Percentiles rank a stretch among this genome's conserved stretches.
phyloP scores from a whole-genome alignment of 2,329 filamentous ascomycete species.

The Xylariaceae sp. region DNA sequence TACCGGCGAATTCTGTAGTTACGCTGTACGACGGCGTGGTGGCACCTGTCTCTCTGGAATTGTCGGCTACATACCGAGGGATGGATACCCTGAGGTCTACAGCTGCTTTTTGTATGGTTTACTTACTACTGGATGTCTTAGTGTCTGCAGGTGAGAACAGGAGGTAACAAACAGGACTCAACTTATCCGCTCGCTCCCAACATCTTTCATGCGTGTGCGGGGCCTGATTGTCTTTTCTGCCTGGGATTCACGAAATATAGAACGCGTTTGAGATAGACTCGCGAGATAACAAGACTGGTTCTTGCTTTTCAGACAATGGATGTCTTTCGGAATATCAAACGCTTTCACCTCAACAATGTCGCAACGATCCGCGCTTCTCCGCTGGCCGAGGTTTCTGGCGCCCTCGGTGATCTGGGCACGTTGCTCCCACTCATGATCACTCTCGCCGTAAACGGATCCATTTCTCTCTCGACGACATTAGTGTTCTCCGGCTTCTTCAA shows the following conservation, averaged over 20 bases:
- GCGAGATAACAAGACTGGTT: background rate
- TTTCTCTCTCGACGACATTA: constrained; percentile 77
- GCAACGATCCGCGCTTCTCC: constrained; percentile 43
- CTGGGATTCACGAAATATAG: background rate
- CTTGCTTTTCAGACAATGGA: constrained; percentile 19
- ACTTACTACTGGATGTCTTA: no score
- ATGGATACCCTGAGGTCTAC: no score
- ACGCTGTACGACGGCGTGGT: background rate
- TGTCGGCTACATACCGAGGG: no score
- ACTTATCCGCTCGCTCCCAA: no score
- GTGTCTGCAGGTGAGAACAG: no score
- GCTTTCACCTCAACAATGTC: constrained; percentile 44
- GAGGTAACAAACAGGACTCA: no score
- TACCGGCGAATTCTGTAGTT: background rate
- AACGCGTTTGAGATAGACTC: background rate
- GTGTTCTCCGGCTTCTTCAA: constrained; percentile 88
- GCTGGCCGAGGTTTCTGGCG: constrained; percentile 75
- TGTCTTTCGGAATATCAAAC: constrained; percentile 29
- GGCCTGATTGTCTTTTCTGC: background rate
- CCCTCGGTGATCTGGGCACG: constrained; percentile 69
- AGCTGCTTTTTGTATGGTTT: no score
- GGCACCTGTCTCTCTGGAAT: background rate
- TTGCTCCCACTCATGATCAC: constrained; percentile 74
- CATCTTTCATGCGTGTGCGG: background rate
- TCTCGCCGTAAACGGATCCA: constrained; percentile 69